Percentiles rank a stretch among this genome's conserved stretches.
These are phyloP conservation scores for Perkinsus olseni DNA, from an alignment of 169 alveolate genomes.

Conservation along the genomic window DNA sequence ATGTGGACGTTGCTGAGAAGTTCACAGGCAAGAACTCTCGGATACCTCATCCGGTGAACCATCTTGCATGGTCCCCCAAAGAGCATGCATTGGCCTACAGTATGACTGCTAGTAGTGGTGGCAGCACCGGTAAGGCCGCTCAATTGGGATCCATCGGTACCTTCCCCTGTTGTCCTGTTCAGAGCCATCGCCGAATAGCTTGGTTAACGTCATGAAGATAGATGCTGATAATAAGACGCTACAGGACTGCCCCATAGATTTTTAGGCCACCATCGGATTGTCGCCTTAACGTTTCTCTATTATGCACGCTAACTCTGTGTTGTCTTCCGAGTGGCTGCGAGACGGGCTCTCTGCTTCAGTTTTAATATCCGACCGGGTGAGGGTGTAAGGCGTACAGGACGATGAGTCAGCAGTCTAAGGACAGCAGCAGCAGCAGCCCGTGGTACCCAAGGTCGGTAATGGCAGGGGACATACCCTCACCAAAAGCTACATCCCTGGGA, in stretches of 20 bases:
- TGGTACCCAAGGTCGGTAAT: background rate
- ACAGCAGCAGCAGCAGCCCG: background rate
- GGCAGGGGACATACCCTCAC: background rate
- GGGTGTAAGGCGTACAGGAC: no score
- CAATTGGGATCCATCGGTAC: background rate
- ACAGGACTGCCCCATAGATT: background rate
- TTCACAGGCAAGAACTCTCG: background rate
- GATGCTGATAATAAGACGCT: background rate
- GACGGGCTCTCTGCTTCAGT: no score
- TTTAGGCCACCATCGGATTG: background rate
- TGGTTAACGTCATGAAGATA: background rate
- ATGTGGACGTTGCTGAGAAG: background rate
- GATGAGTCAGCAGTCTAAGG: no score
- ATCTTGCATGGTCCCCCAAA: background rate
- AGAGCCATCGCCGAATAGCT: background rate
- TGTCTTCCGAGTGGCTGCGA: no score
- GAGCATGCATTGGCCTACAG: background rate
- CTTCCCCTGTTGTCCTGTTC: background rate
- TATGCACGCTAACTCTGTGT: no score
- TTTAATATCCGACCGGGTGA: no score
- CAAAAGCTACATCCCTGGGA: background rate
- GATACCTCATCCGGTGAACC: background rate
- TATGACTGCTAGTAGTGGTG: background rate
- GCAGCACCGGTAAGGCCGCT: background rate
- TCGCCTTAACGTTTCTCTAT: no score